Evolutionary conservation across 345 rosid genomes (phyloP).

Genomic region (Isatis tinctoria): DNA sequence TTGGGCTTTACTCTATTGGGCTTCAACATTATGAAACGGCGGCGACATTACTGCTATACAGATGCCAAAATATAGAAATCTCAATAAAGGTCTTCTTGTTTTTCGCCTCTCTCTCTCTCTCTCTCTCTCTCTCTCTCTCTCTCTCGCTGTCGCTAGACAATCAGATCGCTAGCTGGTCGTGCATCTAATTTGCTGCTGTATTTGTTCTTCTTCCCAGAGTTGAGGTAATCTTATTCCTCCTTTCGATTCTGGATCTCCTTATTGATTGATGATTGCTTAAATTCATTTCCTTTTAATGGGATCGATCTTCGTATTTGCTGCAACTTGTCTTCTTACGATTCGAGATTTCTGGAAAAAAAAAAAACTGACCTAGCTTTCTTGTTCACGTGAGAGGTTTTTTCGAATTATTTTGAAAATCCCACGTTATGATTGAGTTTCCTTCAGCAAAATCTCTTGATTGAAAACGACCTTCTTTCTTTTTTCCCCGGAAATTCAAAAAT

Average conservation of each 20-base stretch:
- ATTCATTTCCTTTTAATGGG: not conserved
- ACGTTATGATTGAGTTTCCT: not conserved
- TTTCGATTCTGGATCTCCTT: not conserved
- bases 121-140: not conserved
- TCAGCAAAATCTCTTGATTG: constrained; percentile 7
- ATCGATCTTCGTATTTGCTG: not conserved
- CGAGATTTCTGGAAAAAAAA: constrained; percentile 5
- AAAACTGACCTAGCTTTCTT: not conserved
- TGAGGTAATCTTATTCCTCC: constrained; percentile 12
- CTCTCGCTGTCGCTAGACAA: not conserved
- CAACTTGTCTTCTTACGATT: not conserved
- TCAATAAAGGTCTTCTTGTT: constrained; percentile 24
- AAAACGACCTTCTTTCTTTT: not conserved
- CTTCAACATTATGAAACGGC: constrained; percentile 24
- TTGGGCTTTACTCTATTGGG: constrained; percentile 7
- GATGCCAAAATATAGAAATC: constrained; percentile 45
- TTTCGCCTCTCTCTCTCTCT: too few species aligned
- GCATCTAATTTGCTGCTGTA: constrained; percentile 16
- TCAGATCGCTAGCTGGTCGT: constrained; percentile 28
- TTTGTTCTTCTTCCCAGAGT: not conserved
- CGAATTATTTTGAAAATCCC: not conserved
- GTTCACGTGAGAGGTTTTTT: not conserved
- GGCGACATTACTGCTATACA: not conserved
- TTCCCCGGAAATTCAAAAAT: not conserved
- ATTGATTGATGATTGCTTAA: not conserved